Conservation (phyloP, 1,284 basidiomycete species). For the Sporisorium graminicola region DNA sequence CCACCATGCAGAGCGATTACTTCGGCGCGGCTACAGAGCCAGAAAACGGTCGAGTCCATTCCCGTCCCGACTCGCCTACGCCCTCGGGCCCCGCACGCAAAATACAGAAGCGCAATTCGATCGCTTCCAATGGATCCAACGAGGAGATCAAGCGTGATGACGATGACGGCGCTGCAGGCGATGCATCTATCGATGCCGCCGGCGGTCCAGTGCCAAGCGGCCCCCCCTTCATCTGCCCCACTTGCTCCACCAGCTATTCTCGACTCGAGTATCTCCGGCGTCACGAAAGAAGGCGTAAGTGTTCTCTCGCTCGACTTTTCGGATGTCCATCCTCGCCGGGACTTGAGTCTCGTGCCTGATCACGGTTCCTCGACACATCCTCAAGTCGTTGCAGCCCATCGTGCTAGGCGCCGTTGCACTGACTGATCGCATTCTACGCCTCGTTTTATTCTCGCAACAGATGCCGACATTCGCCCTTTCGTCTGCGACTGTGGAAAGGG, state of each 20-base stretch:
- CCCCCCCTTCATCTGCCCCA: conserved; percentile 66
- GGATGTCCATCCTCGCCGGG: background rate
- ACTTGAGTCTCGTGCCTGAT: background rate
- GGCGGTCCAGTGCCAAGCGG: conserved; percentile 50
- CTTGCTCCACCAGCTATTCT: conserved; percentile 67
- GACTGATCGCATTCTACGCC: background rate
- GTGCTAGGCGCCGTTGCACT: background rate
- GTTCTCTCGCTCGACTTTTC: background rate
- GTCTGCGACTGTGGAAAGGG: conserved; percentile 68
- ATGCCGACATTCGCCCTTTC: conserved; percentile 67
- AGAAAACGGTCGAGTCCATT: conserved; percentile 31
- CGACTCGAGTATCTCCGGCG: conserved; percentile 67
- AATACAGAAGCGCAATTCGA: conserved; percentile 39
- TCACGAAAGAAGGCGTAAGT: conserved; percentile 66
- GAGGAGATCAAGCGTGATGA: conserved; percentile 24
- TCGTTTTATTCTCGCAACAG: conserved; percentile 12
- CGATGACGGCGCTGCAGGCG: conserved; percentile 17
- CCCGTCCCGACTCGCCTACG: conserved; percentile 39
- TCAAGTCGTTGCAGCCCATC: background rate
- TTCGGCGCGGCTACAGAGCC: conserved; percentile 46
- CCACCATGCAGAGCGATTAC: conserved; percentile 46
- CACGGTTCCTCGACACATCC: background rate
- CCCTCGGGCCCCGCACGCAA: conserved; percentile 40
- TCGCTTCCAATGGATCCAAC: conserved; percentile 34
- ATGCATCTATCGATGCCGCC: conserved; percentile 23